Conservation (phyloP, 805 yeast species). For the Kluyveromyces dobzhanskii region DNA sequence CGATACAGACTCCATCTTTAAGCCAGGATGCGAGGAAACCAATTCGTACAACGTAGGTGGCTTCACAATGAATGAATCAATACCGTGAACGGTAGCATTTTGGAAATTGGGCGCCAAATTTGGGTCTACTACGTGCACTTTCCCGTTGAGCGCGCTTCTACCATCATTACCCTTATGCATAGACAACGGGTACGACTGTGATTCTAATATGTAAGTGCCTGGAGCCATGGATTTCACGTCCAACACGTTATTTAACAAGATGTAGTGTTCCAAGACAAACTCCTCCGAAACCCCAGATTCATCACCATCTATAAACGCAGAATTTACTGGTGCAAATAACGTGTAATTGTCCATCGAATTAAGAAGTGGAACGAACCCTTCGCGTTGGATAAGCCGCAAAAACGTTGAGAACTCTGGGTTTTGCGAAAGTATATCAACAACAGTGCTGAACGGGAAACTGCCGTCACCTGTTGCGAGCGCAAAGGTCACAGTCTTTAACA, state of each 20-base stretch:
- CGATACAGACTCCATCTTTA: background rate
- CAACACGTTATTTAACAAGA: conserved; percentile 31
- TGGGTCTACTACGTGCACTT: conserved; percentile 40
- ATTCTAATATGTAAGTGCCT: conserved; percentile 10
- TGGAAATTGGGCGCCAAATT: conserved; percentile 55
- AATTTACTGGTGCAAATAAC: conserved; percentile 71
- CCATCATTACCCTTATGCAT: conserved; percentile 10
- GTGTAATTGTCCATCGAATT: conserved; percentile 58
- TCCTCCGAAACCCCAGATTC: conserved; percentile 6
- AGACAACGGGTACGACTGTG: conserved; percentile 15
- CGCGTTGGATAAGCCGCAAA: conserved; percentile 49
- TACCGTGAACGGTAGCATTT: conserved; percentile 59
- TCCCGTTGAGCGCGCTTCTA: background rate
- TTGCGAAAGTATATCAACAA: conserved; percentile 61
- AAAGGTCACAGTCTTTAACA: too few relatives aligned
- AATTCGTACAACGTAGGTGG: conserved; percentile 32
- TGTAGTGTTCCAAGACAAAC: conserved; percentile 20
- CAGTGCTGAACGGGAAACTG: conserved; percentile 32
- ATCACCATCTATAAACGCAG: conserved; percentile 45
- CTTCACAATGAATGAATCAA: conserved; percentile 37
- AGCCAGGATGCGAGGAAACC: conserved; percentile 11
- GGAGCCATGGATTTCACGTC: conserved; percentile 15
- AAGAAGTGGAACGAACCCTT: conserved; percentile 53
- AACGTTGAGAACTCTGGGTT: conserved; percentile 62
- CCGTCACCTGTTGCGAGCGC: conserved; percentile 2